Evolutionary conservation across 192 early-diverging fungal genomes (phyloP), one percentile per base, ranked within the genome.

Genomic region (Funneliformis mosseae): DNA sequence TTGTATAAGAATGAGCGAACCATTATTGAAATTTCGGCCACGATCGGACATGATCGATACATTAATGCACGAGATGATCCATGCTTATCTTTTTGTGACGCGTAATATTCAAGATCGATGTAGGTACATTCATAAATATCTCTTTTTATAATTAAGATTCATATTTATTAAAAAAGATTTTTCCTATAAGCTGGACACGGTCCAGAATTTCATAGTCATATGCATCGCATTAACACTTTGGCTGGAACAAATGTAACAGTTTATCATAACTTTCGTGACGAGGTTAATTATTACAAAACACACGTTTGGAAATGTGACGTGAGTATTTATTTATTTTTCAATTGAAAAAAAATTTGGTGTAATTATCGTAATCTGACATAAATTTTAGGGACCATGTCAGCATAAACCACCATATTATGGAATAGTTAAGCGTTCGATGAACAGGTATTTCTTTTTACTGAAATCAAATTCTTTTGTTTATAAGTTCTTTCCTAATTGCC

Each of bases 1-100:
- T 74, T 86, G 82, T 8, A 84, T 93, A 18, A 84, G 88, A 18
- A 77, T 93, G 25, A 88, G 87, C 25, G 91, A 93, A 67, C 90
- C 92, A 18, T 50, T 93, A 3, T 89, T 93, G 48, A 92, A 92
- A 76, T 92, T 92, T 78, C 83, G 92, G 39, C 83, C 92, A 4
- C 79, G 85, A 50, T 76, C 71, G 8, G 92, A 93, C 72, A 84
- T 91, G 70, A 88, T 92, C 43, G 86, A 92, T 18, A 93, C 92
- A 4, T 80, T 93, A 12, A 83, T 93, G 5, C 92, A 92, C 60
- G 91, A 93, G 70, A 92, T 92, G 90, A 92, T 92, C 28, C 91
- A 93, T 80, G 92, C 92, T 8, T 90, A 88, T 50, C 78, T 91
- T 11, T 93, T 93, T 83, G 82, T 92, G 1, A 92, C 90, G 7